Conservation (phyloP, 306 rosid genomes). For the Psophocarpus tetragonolobus region DNA sequence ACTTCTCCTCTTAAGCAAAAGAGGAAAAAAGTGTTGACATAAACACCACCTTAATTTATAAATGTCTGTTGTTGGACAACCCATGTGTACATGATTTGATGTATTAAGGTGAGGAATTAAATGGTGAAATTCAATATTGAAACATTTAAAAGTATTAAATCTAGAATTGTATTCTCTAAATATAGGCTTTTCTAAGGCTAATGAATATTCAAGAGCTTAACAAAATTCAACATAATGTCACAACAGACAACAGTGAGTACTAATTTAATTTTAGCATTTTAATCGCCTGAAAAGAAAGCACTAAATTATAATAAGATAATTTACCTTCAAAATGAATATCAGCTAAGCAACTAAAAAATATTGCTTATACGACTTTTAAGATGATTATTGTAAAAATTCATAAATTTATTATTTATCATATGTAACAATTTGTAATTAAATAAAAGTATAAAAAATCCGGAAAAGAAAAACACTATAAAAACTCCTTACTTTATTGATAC, state of each 20-base stretch:
- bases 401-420: background rate
- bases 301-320: background rate
- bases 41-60: background rate
- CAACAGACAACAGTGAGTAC: background rate
- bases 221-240: background rate
- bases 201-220: background rate
- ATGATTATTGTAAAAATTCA: no score
- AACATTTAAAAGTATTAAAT: background rate
- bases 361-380: no score
- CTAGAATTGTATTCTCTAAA: background rate
- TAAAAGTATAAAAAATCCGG: no score
- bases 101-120: background rate
- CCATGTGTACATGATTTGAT: background rate
- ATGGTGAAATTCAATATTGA: background rate
- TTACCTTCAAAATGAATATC: background rate
- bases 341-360: background rate
- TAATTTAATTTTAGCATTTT: no score
- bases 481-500: no score
- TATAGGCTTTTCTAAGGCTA: background rate
- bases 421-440: no score
- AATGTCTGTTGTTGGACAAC: background rate
- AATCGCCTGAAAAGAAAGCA: background rate
- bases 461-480: no score
- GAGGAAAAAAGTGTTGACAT: background rate
- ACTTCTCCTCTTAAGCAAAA: background rate